A percentile compares a stretch with the other conserved stretches of the same genome.
These are phyloP conservation scores for Mimosa bimucronata DNA, from an alignment of 306 rosid species.

Conservation along the genomic window DNA sequence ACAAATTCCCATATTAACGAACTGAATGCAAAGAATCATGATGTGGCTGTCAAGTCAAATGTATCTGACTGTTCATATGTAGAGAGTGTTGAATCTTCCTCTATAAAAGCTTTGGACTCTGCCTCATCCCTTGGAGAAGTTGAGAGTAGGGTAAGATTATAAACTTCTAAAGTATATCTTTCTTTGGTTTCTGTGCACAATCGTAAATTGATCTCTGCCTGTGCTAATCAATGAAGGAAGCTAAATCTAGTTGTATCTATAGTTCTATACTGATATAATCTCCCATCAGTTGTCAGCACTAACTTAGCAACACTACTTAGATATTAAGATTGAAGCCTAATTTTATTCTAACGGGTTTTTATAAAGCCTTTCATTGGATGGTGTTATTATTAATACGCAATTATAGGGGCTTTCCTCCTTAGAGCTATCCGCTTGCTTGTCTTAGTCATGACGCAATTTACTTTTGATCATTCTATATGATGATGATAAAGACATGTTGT, in stretches of 20 bases:
- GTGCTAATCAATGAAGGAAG: constrained; percentile 17
- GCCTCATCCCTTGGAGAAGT: constrained; percentile 42
- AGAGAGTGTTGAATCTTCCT: constrained; percentile 46
- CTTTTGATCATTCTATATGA: constrained; percentile 26
- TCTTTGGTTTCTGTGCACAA: constrained; percentile 25
- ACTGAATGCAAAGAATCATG: constrained; percentile 40
- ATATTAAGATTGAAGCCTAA: constrained; percentile 20
- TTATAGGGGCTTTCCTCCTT: constrained; percentile 27
- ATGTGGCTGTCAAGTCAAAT: constrained; percentile 40
- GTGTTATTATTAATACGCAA: constrained; percentile 22
- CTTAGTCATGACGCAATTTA: constrained; percentile 31
- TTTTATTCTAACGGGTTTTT: constrained; percentile 20
- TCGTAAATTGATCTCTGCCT: constrained; percentile 25
- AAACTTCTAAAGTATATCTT: constrained; percentile 26
- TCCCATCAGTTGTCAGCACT: not conserved
- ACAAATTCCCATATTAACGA: constrained; percentile 38
- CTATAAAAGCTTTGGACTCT: constrained; percentile 46
- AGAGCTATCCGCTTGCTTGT: constrained; percentile 36
- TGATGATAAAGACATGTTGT: constrained; percentile 19
- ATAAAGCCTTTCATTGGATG: constrained; percentile 26
- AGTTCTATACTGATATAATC: not conserved
- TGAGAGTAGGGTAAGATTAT: constrained; percentile 48
- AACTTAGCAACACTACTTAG: constrained; percentile 18
- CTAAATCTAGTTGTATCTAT: constrained; percentile 16
- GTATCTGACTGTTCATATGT: constrained; percentile 50